Conservation (phyloP, 2,329 filamentous ascomycete genomes). For the Atkinsonella texensis region DNA sequence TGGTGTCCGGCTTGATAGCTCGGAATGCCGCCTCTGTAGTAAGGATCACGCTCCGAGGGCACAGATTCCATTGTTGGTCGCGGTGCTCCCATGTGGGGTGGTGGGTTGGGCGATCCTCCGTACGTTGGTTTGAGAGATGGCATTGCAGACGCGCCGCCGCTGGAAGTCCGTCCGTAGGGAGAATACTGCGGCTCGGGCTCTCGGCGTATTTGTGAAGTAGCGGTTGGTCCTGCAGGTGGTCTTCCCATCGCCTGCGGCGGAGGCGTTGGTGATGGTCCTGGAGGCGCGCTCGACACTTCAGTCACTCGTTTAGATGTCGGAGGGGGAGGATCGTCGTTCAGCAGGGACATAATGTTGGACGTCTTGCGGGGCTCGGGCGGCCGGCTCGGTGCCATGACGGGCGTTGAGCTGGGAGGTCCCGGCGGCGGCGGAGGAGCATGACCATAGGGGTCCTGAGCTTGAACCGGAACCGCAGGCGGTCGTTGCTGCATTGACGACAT, state of each 20-base stretch:
- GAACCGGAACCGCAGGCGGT: conserved; percentile 18
- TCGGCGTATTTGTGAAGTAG: conserved; percentile 33
- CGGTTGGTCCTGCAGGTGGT: conserved; percentile 22
- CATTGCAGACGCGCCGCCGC: conserved; percentile 33
- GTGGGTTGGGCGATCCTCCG: conserved; percentile 34
- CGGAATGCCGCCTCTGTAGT: conserved; percentile 28
- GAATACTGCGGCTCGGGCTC: conserved; percentile 37
- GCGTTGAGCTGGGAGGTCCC: not conserved
- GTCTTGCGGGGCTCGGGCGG: conserved; percentile 43
- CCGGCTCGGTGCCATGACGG: conserved; percentile 17
- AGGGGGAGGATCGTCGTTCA: conserved; percentile 48
- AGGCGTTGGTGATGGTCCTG: conserved; percentile 36
- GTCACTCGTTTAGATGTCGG: conserved; percentile 38
- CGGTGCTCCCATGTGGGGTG: conserved; percentile 33
- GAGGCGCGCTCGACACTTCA: conserved; percentile 30
- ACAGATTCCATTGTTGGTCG: conserved; percentile 29
- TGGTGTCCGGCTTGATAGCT: conserved; percentile 23
- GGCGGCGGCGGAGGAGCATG: conserved; percentile 15
- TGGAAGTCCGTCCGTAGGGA: conserved; percentile 27
- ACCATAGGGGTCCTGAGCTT: conserved; percentile 20
- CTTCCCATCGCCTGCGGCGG: conserved; percentile 35
- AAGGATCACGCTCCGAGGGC: conserved; percentile 31
- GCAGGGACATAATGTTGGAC: conserved; percentile 49
- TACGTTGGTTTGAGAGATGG: conserved; percentile 43
- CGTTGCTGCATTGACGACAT: conserved; percentile 26